phyloP scores from a whole-genome alignment of 208 protist species.

The Wallacemonas sp. region DNA sequence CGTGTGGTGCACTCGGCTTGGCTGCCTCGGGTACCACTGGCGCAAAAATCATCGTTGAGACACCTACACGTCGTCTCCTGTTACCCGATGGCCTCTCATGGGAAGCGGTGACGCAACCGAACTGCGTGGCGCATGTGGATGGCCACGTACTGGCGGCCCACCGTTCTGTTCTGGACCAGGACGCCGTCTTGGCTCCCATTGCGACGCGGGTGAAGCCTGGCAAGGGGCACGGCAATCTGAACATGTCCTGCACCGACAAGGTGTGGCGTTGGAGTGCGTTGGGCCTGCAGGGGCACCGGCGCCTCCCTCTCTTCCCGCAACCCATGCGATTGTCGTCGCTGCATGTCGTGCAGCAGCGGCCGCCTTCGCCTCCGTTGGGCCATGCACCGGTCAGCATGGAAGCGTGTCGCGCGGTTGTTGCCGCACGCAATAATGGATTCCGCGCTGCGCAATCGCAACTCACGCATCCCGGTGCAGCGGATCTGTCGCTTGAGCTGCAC shows the following conservation, averaged over 20 bases:
- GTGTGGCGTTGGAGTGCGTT: conserved; percentile 73
- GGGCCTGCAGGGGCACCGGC: conserved; percentile 69
- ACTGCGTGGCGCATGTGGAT: conserved; percentile 1
- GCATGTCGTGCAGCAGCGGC: conserved; percentile 25
- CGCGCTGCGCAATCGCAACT: too few relatives aligned
- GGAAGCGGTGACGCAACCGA: neutral
- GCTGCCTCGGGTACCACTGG: conserved; percentile 36
- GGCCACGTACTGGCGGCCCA: conserved; percentile 56
- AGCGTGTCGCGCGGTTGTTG: too few relatives aligned
- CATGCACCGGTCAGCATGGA: too few relatives aligned
- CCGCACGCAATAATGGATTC: too few relatives aligned
- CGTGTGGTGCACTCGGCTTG: conserved; percentile 67
- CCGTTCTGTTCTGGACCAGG: conserved; percentile 36
- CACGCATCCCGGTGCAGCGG: too few relatives aligned
- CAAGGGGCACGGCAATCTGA: conserved; percentile 66
- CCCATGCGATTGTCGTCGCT: conserved; percentile 46
- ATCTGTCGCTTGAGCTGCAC: too few relatives aligned
- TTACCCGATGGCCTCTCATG: conserved; percentile 11
- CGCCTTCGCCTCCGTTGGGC: neutral
- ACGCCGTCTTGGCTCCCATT: conserved; percentile 15
- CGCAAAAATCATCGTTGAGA: conserved; percentile 54
- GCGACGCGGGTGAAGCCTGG: conserved; percentile 83
- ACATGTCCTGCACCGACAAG: conserved; percentile 93
- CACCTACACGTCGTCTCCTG: conserved; percentile 28
- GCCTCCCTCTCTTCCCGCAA: conserved; percentile 31